Evolutionary conservation across 768 basidiomycete species (phyloP), one percentile per base, ranked within the genome.

Genomic region (Serendipita indica): DNA sequence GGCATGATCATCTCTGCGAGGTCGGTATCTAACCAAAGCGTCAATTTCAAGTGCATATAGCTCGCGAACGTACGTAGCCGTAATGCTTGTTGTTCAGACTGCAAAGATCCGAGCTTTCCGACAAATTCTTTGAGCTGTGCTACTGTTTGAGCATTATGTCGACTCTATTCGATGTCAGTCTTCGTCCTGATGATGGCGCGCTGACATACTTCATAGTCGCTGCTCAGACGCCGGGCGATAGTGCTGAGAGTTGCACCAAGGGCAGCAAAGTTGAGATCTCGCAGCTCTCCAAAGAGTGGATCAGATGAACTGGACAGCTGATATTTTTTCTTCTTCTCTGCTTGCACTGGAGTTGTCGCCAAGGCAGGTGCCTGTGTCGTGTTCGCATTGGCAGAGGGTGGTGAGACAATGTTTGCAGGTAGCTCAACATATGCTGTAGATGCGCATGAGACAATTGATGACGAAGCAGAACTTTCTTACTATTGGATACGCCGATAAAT

Each of bases 81-180:
- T 61, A 98, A 69, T 45, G 88, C 80, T 67, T 92, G 87, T 64
- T 96, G 91, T 66, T 99, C 94, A 16, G 79, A 80, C 71, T 97
- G 90, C 62, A 98, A 72, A 1, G 91, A 90, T 20, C 92, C 89
- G 1, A 99, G 75, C 67, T 89, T 92, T 12, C 93, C 92, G 18
- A 99, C 96, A 70, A 99, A 97, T 67, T 92, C 89, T 60, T 85
- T 80, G 65, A 99, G 74, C 70, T 99, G 89, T 10, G 86, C 81
- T 16, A 93, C 86, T 12, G 90, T 93, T 71, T 91, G 89, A 16
- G 91, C 81, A 70, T 91, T 82, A 58, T 89, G 79, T 60, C 87
- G 81, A 45, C 84, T 83, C 87, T 89, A 65, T 27, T 12, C 39
- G 7, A 34, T 7, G 33, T 1, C n/a, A 20, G 16, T 43, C n/a